A percentile compares a stretch with the other conserved stretches of the same genome.
phyloP scores from a whole-genome alignment of 2,329 filamentous ascomycete species.

The Paracoccidioides brasiliensis region DNA sequence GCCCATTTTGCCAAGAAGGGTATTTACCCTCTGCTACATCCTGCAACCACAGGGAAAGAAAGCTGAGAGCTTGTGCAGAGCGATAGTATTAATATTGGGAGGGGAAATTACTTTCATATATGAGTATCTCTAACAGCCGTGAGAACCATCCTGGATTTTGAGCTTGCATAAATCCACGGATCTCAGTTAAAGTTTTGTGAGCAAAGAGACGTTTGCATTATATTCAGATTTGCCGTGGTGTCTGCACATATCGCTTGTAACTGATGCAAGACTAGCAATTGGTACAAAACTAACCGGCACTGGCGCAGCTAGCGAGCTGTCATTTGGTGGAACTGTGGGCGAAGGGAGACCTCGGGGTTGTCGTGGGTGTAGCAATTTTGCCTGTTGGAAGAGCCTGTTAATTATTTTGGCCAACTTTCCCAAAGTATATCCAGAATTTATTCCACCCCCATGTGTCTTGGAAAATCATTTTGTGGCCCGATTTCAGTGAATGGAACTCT shows the following conservation, averaged over 20 bases:
- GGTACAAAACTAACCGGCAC: background rate
- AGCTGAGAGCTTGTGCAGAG: background rate
- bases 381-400: background rate
- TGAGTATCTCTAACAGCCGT: background rate
- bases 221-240: background rate
- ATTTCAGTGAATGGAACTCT: slow-evolving; percentile 4
- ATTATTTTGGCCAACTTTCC: background rate
- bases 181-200: background rate
- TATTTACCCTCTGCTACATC: slow-evolving; percentile 23
- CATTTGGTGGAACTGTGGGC: background rate
- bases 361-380: background rate
- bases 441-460: slow-evolving; percentile 5
- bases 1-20: slow-evolving; percentile 77
- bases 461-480: slow-evolving; percentile 2
- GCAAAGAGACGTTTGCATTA: background rate
- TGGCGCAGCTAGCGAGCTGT: background rate
- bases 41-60: background rate
- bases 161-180: background rate
- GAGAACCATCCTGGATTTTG: background rate
- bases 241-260: background rate
- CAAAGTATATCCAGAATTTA: slow-evolving; percentile 4
- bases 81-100: background rate
- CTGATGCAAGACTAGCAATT: background rate
- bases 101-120: background rate
- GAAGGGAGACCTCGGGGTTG: background rate